Percentiles rank a stretch among this genome's conserved stretches.
Conservation (phyloP, 768 basidiomycete genomes). For the Paxillus rubicundulus region DNA sequence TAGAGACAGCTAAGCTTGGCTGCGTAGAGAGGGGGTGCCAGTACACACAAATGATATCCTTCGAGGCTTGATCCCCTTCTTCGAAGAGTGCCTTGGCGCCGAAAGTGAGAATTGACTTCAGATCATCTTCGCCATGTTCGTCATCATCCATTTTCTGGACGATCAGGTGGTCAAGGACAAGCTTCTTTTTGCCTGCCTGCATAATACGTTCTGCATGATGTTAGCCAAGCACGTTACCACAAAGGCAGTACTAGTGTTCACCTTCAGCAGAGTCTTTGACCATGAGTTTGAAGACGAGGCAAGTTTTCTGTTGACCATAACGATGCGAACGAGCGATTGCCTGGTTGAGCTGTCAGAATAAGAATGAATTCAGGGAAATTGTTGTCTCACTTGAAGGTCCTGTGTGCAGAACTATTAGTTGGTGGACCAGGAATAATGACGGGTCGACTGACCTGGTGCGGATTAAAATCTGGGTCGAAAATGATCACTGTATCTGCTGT, state of each 20-base stretch:
- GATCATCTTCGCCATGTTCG: constrained; percentile 70
- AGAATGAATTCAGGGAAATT: not conserved
- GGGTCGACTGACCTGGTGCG: constrained; percentile 70
- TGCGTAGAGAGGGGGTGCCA: not conserved
- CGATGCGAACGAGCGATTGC: constrained; percentile 94
- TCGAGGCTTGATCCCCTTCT: constrained; percentile 47
- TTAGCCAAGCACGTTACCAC: constrained; percentile 3
- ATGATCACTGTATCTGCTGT: constrained; percentile 93
- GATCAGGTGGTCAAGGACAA: constrained; percentile 91
- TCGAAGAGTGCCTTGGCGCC: constrained; percentile 87
- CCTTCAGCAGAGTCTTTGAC: constrained; percentile 92
- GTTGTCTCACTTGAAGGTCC: constrained; percentile 79
- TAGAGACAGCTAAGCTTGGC: not conserved
- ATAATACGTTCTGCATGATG: constrained; percentile 76
- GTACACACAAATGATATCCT: constrained; percentile 68
- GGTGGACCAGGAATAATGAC: constrained; percentile 3
- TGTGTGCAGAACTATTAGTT: constrained; percentile 27
- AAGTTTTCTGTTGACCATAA: constrained; percentile 92
- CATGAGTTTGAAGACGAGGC: constrained; percentile 95
- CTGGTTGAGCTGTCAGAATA: constrained; percentile 38
- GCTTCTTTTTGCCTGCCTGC: constrained; percentile 92
- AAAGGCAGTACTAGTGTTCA: constrained; percentile 24
- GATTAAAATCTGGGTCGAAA: constrained; percentile 97
- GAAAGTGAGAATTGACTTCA: constrained; percentile 86
- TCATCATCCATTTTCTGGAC: constrained; percentile 94